Evolutionary conservation across 140 eudicot genomes (phyloP).

Genomic region (Bidens hawaiensis): DNA sequence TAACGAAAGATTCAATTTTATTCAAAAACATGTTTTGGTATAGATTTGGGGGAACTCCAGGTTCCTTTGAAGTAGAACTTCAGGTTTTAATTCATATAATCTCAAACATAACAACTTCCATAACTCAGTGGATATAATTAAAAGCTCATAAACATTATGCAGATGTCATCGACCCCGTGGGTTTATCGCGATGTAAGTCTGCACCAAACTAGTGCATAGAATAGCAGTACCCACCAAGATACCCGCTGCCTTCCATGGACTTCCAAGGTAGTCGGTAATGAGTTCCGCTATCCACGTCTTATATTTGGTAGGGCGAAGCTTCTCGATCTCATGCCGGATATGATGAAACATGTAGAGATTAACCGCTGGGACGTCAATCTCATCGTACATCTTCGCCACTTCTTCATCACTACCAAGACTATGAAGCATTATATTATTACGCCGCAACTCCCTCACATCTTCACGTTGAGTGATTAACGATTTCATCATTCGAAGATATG

Average conservation of each 20-base stretch:
- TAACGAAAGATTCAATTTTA: too few species aligned
- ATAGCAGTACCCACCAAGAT: constrained; percentile 26
- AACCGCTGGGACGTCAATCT: constrained; percentile 28
- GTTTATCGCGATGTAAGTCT: constrained; percentile 35
- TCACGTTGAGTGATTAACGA: constrained; percentile 21
- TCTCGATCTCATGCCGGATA: constrained; percentile 21
- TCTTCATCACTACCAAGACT: constrained; percentile 33
- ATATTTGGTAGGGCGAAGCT: constrained; percentile 23
- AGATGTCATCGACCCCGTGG: too few species aligned
- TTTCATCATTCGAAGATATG: constrained; percentile 37
- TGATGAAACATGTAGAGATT: constrained; percentile 13
- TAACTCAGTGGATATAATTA: too few species aligned
- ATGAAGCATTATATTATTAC: constrained; percentile 13
- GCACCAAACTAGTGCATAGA: constrained; percentile 25
- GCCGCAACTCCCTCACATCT: constrained; percentile 42
- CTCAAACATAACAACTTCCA: too few species aligned
- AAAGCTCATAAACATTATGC: too few species aligned
- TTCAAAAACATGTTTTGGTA: too few species aligned
- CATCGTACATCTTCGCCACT: constrained; percentile 32
- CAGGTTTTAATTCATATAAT: too few species aligned
- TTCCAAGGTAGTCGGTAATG: constrained; percentile 23
- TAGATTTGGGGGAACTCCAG: too few species aligned
- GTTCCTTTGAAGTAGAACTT: too few species aligned
- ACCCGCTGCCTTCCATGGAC: constrained; percentile 43
- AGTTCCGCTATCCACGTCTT: constrained; percentile 41